Conservation (phyloP, 2,329 filamentous ascomycete genomes). For the Decorospora gaudefroyi region DNA sequence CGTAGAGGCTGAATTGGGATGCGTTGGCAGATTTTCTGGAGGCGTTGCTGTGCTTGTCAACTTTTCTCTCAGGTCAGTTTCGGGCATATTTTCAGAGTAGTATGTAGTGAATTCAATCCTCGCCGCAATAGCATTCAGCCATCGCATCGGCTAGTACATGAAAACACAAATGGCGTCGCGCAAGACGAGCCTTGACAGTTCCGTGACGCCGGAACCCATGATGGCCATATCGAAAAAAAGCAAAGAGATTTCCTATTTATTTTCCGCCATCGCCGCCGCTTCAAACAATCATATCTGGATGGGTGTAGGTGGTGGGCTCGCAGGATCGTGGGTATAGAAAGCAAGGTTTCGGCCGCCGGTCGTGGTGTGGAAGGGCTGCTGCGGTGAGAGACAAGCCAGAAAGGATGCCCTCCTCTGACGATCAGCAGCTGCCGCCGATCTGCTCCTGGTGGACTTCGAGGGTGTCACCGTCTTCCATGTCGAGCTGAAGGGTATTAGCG, state of each 20-base stretch:
- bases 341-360: slow-evolving; percentile 1
- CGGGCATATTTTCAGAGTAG: neutral
- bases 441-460: slow-evolving; percentile 98
- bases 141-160: slow-evolving; percentile 27
- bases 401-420: slow-evolving; percentile 3
- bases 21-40: too few species aligned
- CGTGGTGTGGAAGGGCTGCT: neutral
- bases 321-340: slow-evolving; percentile 6
- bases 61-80: too few species aligned
- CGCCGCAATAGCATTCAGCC: slow-evolving; percentile 18
- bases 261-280: slow-evolving; percentile 27
- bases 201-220: slow-evolving; percentile 38
- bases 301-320: slow-evolving; percentile 13
- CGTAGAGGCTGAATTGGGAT: too few species aligned
- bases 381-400: slow-evolving; percentile 7
- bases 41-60: neutral
- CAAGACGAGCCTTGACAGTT: slow-evolving; percentile 27
- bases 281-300: slow-evolving; percentile 21
- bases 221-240: slow-evolving; percentile 29
- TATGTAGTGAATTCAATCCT: slow-evolving; percentile 19
- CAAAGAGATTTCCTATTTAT: slow-evolving; percentile 18
- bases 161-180: slow-evolving; percentile 30
- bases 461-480: slow-evolving; percentile 95
- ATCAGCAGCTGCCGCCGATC: slow-evolving; percentile 70
- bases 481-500: slow-evolving; percentile 65